Evolutionary conservation across 2,329 filamentous ascomycete species (phyloP), one percentile per base, ranked within the genome.

Genomic region (Aureobasidium lini): DNA sequence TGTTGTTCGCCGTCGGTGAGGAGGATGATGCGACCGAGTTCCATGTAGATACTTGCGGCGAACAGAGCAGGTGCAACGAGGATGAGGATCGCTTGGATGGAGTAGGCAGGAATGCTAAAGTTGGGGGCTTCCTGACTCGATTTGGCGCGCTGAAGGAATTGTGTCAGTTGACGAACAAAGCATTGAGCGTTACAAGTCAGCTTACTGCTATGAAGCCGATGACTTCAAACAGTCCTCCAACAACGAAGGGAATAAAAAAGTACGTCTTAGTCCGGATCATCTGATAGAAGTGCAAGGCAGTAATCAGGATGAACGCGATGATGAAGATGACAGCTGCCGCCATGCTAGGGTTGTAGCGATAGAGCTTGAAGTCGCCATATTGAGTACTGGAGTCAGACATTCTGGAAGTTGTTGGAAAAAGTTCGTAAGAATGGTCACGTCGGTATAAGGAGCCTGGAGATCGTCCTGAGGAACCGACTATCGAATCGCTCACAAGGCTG

Each of bases 171-270:
- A 9, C 28, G 9, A 28, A 28, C 56, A 6, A 4, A 32, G 59
- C 64, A 10, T 39, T 39, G 42, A 0, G 60, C 4, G 61, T 62
- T 4, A 61, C 63, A 10, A 8, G 16, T 40, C 15, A 16, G 73
- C 79, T 62, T 74, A 81, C 80, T 76, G 4, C 74, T 29, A 80
- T 66, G 64, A 82, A 83, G 13, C 81, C 81, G 16, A 83, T 70
- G 0, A 72, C 68, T 64, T 83, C 79, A 66, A 82, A 80, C n/a
- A 76, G 59, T 18, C 77, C 77, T n/a, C 80, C 80, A n/a, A 82
- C 67, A 6, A 78, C 62, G 47, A 83, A 78, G 0, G 80, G 76
- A 1, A 78, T 75, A 64, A 80, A 77, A 66, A 79, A 82, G 76
- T 77, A 81, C 1, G 76, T 76, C 36, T 72, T 69, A 2, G 70